Conservation (phyloP, 176 grass and related monocot species). For the Musa itinerans region DNA sequence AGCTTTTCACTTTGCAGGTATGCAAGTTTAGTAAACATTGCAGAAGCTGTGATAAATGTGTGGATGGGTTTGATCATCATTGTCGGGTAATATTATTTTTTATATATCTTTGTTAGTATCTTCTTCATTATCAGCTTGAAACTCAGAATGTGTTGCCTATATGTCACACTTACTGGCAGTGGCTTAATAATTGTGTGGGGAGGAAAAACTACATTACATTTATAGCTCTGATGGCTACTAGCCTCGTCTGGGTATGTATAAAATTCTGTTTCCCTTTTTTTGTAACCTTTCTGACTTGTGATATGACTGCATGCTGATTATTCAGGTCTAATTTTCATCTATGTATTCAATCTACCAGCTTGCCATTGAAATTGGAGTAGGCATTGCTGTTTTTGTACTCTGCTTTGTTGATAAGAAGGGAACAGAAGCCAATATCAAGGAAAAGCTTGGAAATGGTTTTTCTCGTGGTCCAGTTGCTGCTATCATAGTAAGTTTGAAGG, state of each 20-base stretch:
- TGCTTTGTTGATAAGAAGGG: slow-evolving; percentile 71
- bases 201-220: slow-evolving; percentile 89
- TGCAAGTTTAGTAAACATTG: slow-evolving; percentile 97
- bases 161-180: slow-evolving; percentile 36
- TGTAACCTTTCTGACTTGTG: slow-evolving; percentile 1
- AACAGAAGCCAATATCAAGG: slow-evolving; percentile 46
- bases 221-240: slow-evolving; percentile 83
- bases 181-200: slow-evolving; percentile 99
- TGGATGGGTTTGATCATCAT: slow-evolving; percentile 99
- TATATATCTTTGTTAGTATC: slow-evolving; percentile 13
- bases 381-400: slow-evolving; percentile 78
- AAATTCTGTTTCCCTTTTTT: slow-evolving; percentile 11
- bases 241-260: slow-evolving; percentile 73
- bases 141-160: slow-evolving; percentile 12
- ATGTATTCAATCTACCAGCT: slow-evolving; percentile 49
- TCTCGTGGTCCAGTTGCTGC: slow-evolving; percentile 71
- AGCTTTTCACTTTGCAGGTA: slow-evolving; percentile 39
- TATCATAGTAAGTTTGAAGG: slow-evolving; percentile 66
- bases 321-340: slow-evolving; percentile 2
- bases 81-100: slow-evolving; percentile 49
- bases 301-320: slow-evolving; percentile 9
- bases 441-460: slow-evolving; percentile 92
- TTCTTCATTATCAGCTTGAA: slow-evolving; percentile 16
- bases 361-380: slow-evolving; percentile 79
- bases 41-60: slow-evolving; percentile 98